Evolutionary conservation across 1,139 yeast genomes (phyloP), one percentile per base, ranked within the genome.

Genomic region (Candida pseudoviswanathii): DNA sequence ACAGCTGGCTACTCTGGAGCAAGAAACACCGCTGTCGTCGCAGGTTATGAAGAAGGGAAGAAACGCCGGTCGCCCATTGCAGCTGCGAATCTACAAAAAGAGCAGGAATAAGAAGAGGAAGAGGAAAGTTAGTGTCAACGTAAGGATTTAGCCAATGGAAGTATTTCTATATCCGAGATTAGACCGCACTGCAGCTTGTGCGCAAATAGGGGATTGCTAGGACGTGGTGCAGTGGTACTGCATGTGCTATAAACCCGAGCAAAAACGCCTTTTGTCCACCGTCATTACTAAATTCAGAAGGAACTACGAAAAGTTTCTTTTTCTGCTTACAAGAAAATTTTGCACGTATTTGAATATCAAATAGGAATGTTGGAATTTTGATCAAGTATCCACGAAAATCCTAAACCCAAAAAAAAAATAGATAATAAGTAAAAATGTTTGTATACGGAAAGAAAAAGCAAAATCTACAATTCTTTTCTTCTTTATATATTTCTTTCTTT

Each of bases 51-150:
- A 39, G 21, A 32, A 43, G 31, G 22, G 21, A 7, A 22, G 31
- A 37, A 11, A 21, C n/a, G 16, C 27, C 5, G 9, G 9, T 9
- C 21, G 21, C 8, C 8, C 7, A 10, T 5, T 9, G 5, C 11
- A 25, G 6, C 41, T 10, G 41, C n/a, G 30, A n/a, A 16, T 24
- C 10, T 25, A 39, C 26, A 33, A 21, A 9, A 34, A 41, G 46
- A 36, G 39, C 33, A 32, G 16, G 9, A 34, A 41, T 42, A 36
- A 33, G 24, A 25, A 29, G 34, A 47, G 46, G 30, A 45, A 22
- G 26, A 41, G 46, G 32, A 49, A 49, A 21, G 30, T 47, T 11
- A 47, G 50, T 40, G 30, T 47, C 9, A 50, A 50, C 24, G 26
- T 30, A 4, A 29, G 29, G 9, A 24, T 8, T 25, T 37, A 24